Base-by-base conservation (phyloP, 345 rosid species). In the Dipteronia sinensis region DNA sequence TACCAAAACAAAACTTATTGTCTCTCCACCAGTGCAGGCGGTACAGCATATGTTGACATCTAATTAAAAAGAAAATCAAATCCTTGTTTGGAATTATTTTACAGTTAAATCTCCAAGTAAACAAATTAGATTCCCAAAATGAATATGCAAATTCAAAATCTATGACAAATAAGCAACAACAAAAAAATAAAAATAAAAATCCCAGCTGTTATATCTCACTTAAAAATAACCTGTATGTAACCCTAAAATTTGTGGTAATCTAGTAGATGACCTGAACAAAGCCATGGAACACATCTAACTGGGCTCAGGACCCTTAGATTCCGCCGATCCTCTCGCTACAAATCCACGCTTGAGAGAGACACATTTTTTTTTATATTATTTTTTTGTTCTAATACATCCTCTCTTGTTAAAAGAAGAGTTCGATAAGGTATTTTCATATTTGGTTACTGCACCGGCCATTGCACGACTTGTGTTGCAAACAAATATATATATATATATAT, bases 361-460 rank as follows among this genome's bases (percentile, higher is more conserved):
- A 31, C 27, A 19, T 17, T n/a, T 31, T 23, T 25, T 0, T 7
- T 2, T 9, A 27, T 11, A 10, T 55, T 34, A 31, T 34, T 34
- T 34, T 34, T 34, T 34, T 63, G 31, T 23, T 3, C 23, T 56
- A n/a, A 56, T 56, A 56, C 62, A 56, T 56, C 62, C 62, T 56
- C 25, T 16, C 15, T 58, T 19, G 11, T 42, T 42, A 34, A 65
- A 47, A 38, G 65, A 34, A 71, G 42, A 70, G 56, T 46, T 68
- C 73, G 55, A 55, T 12, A 53, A 20, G 27, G 69, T 77, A 20
- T 11, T 56, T 31, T 65, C 10, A 31, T 61, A 61, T 75, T 70
- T 59, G 51, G 76, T 22, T 29, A 12, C 8, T 12, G 77, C 82
- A 79, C 81, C 85, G 83, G 62, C 86, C 90, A 84, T 69, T 56